Base-by-base conservation (phyloP, 257 asterid species). In the Datura wrightii region DNA sequence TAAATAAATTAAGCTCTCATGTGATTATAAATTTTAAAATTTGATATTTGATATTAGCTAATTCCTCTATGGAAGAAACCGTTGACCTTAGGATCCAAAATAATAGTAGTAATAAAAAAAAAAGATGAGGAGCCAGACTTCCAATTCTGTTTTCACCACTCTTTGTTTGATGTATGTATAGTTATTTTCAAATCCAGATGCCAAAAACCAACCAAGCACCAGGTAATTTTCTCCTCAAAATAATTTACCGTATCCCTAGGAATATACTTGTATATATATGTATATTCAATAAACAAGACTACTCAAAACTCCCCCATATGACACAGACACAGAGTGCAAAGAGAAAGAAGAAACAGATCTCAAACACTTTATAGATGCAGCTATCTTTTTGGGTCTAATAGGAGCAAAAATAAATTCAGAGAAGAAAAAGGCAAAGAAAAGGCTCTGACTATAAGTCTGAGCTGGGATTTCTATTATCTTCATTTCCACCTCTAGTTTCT, bases 331-430 rank as follows among this genome's bases (percentile, higher is more conserved):
- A 86, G 46, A 55, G 80, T 56, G 58, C 48, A 71, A 67, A 50
- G 4, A 59, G 60, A 36, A 82, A 52, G 54, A 31, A 55, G 87
- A 59, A 78, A 60, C 87, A 88, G 89, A 90, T 88, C 91, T 86
- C 81, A 83, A 90, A 79, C 84, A 80, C 55, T 86, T 84, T 86
- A 81, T 84, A 83, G 82, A 81, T 83, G 85, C 90, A 86, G 89
- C 52, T 78, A 86, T 87, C 84, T 79, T 82, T 85, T 66, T 56
- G 82, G 71, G 60, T 56, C 84, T 70, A 59, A 67, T 24, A 76
- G 14, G 4, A 84, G 66, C 44, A 83, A 36, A 83, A 86, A 50
- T 46, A 34, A 65, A 58, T 10, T 44, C 41, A 65, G 15, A 80
- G 79, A 78, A 81, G 52, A 3, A 67, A 14, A 53, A 69, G 54